Conservation (phyloP, 345 rosid genomes). For the Corchorus capsularis region DNA sequence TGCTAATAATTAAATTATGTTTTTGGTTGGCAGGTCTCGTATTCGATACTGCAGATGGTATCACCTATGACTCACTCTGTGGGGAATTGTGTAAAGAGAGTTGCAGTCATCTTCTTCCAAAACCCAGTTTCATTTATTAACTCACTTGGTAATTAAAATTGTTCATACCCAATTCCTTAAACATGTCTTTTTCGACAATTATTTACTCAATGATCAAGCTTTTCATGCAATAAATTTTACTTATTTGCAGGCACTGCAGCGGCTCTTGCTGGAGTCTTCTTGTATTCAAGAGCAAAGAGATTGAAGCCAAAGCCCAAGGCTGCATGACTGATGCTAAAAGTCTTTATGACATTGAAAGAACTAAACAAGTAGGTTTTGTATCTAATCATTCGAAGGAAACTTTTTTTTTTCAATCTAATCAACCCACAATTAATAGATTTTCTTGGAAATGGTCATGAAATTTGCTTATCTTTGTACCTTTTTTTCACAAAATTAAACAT, state of each 20-base stretch:
- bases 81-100: slow-evolving; percentile 84
- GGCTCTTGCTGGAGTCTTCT: slow-evolving; percentile 78
- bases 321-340: slow-evolving; percentile 18
- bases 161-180: not conserved
- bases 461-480: too few species aligned
- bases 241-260: slow-evolving; percentile 61
- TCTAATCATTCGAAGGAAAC: not conserved
- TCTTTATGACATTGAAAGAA: not conserved
- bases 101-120: slow-evolving; percentile 80
- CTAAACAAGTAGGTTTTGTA: not conserved
- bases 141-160: slow-evolving; percentile 47
- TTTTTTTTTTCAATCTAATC: not conserved
- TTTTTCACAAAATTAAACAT: too few species aligned
- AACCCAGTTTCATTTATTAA: slow-evolving; percentile 64
- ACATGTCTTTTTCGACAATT: not conserved
- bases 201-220: not conserved
- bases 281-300: slow-evolving; percentile 60
- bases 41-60: slow-evolving; percentile 72
- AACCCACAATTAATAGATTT: too few species aligned
- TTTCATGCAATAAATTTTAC: not conserved
- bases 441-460: too few species aligned
- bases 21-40: slow-evolving; percentile 59
- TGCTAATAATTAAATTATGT: not conserved
- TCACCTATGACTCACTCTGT: slow-evolving; percentile 87
- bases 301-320: slow-evolving; percentile 47